Conservation (phyloP, 495 filamentous ascomycete genomes). For the Hypoxylon perforatum region DNA sequence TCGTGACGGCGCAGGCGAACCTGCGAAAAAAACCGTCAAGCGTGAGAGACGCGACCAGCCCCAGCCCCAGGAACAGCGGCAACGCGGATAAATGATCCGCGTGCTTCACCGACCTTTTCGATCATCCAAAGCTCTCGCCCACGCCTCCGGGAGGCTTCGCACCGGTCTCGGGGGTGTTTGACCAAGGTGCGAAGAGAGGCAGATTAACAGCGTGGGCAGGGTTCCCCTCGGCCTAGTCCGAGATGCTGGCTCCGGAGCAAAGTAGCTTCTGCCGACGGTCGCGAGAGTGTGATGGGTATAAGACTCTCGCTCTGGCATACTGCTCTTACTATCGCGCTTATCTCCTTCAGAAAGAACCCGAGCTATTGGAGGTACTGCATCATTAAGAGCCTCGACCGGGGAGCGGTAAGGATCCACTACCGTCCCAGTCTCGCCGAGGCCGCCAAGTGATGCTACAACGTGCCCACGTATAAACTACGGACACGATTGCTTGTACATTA, state of each 20-base stretch:
- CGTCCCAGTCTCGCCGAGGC: background rate
- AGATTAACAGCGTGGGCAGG: slow-evolving; percentile 44
- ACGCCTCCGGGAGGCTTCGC: slow-evolving; percentile 43
- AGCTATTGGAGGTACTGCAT: slow-evolving; percentile 40
- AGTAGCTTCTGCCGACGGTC: slow-evolving; percentile 54
- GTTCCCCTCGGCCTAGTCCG: slow-evolving; percentile 63
- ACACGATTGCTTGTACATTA: slow-evolving; percentile 27
- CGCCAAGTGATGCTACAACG: slow-evolving; percentile 18
- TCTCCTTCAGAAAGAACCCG: slow-evolving; percentile 66
- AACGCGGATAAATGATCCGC: slow-evolving; percentile 19
- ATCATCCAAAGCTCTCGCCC: slow-evolving; percentile 42
- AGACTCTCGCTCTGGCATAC: slow-evolving; percentile 45
- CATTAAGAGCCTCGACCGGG: background rate
- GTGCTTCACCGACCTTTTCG: slow-evolving; percentile 19
- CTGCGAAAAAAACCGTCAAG: slow-evolving; percentile 42
- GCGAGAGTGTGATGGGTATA: slow-evolving; percentile 18
- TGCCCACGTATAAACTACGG: slow-evolving; percentile 27
- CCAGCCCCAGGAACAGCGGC: slow-evolving; percentile 44
- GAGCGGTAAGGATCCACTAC: background rate
- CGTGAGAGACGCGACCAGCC: slow-evolving; percentile 61
- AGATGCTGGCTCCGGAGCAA: slow-evolving; percentile 66
- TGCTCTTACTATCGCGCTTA: slow-evolving; percentile 67
- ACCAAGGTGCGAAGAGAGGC: slow-evolving; percentile 31
- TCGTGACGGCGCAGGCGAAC: slow-evolving; percentile 53
- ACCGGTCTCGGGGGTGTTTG: slow-evolving; percentile 9